Evolutionary conservation across 2,329 filamentous ascomycete genomes (phyloP).

Genomic region (Claviceps arundinis): DNA sequence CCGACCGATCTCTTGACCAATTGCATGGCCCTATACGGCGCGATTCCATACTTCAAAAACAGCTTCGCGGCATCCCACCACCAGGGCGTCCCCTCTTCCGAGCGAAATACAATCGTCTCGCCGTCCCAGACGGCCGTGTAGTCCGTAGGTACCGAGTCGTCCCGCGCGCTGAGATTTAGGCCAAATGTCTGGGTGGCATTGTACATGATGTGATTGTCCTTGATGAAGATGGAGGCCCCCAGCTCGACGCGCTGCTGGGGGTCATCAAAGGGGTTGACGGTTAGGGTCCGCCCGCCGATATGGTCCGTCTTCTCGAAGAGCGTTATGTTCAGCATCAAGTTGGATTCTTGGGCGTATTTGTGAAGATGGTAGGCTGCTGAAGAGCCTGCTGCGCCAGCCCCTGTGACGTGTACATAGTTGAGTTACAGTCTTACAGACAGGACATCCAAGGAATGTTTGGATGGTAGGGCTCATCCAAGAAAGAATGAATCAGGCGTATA

Average conservation of each 20-base stretch:
- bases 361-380: constrained; percentile 75
- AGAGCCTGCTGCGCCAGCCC: constrained; percentile 78
- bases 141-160: constrained; percentile 34
- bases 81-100: constrained; percentile 42
- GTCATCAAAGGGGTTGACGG: constrained; percentile 63
- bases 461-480: too few relatives aligned
- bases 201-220: constrained; percentile 69
- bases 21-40: constrained; percentile 59
- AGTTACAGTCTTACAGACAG: too few relatives aligned
- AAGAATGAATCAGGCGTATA: not conserved
- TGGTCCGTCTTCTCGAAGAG: constrained; percentile 70
- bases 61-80: constrained; percentile 77
- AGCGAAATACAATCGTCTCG: constrained; percentile 53
- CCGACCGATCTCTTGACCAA: constrained; percentile 59
- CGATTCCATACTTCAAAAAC: constrained; percentile 72
- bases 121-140: constrained; percentile 79
- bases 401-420: constrained; percentile 28
- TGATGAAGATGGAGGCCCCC: constrained; percentile 83
- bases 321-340: constrained; percentile 60
- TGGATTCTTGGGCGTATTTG: constrained; percentile 51
- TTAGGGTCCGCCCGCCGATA: constrained; percentile 78
- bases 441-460: too few relatives aligned
- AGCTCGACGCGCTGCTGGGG: constrained; percentile 61
- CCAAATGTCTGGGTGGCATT: constrained; percentile 59
- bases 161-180: constrained; percentile 40